Conservation (phyloP, 805 yeast genomes). For the Starmera amethionina region DNA sequence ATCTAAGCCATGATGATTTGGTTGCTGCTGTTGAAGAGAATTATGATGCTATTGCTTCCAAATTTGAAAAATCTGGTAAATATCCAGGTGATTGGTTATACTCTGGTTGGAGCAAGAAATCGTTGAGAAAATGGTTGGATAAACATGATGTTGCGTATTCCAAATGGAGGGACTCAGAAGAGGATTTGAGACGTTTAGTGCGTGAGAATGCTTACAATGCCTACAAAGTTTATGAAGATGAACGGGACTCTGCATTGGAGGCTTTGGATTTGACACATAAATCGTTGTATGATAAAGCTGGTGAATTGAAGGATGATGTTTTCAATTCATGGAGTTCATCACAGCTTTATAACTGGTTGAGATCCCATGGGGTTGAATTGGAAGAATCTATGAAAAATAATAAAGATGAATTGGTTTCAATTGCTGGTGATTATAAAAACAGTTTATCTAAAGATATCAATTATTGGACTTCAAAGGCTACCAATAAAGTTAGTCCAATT, state of each 20-base stretch:
- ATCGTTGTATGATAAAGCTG: conserved; percentile 28
- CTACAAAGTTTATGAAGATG: conserved; percentile 26
- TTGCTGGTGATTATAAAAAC: conserved; percentile 25
- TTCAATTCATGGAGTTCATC: conserved; percentile 43
- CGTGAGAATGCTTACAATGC: conserved; percentile 36
- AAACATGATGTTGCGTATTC: conserved; percentile 30
- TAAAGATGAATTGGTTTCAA: conserved; percentile 24
- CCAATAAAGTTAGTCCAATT: conserved; percentile 24
- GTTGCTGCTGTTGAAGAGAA: conserved; percentile 30
- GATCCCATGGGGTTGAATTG: conserved; percentile 31
- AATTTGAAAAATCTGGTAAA: conserved; percentile 28
- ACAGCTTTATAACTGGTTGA: conserved; percentile 47
- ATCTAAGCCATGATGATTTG: conserved; percentile 25
- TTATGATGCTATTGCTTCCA: conserved; percentile 28
- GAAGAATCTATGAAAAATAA: conserved; percentile 23
- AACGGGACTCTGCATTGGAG: conserved; percentile 29
- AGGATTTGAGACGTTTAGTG: conserved; percentile 35
- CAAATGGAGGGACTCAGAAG: conserved; percentile 30
- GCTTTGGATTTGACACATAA: conserved; percentile 28
- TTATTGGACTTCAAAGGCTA: conserved; percentile 23
- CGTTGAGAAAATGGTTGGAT: conserved; percentile 39
- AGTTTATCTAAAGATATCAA: conserved; percentile 29
- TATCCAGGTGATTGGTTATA: conserved; percentile 46
- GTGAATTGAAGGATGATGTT: conserved; percentile 30
- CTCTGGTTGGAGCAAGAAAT: conserved; percentile 40